These are phyloP conservation scores for Cutaneotrichosporon cutaneum DNA, from an alignment of 1,284 basidiomycete genomes.

Conservation along the genomic window DNA sequence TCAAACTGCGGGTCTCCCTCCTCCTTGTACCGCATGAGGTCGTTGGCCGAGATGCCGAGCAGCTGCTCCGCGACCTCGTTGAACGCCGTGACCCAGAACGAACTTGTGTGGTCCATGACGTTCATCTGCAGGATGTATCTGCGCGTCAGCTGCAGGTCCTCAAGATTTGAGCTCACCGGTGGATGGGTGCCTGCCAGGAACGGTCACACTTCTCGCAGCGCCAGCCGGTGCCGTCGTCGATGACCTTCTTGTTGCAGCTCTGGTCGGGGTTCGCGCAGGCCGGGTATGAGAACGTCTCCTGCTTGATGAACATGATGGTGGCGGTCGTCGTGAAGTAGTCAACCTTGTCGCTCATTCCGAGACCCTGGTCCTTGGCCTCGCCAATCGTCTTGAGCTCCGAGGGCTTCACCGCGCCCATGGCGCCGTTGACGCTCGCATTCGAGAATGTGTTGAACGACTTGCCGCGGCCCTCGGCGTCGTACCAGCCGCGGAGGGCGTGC, in stretches of 20 bases:
- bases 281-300: slow-evolving; percentile 83
- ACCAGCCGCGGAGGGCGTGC: slow-evolving; percentile 85
- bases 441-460: slow-evolving; percentile 71
- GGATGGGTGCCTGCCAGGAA: slow-evolving; percentile 69
- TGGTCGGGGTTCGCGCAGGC: slow-evolving; percentile 72
- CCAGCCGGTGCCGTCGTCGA: slow-evolving; percentile 70
- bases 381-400: slow-evolving; percentile 70
- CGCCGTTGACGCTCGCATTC: slow-evolving; percentile 48
- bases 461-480: slow-evolving; percentile 65
- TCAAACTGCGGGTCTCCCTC: slow-evolving; percentile 66
- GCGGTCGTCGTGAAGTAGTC: slow-evolving; percentile 82
- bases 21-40: slow-evolving; percentile 72
- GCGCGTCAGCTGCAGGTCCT: slow-evolving; percentile 11
- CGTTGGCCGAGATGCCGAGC: slow-evolving; percentile 77
- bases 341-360: slow-evolving; percentile 74
- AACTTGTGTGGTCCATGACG: slow-evolving; percentile 82
- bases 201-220: slow-evolving; percentile 91
- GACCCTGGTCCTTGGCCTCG: slow-evolving; percentile 76
- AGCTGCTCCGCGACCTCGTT: slow-evolving; percentile 83
- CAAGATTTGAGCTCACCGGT: slow-evolving; percentile 64
- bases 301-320: slow-evolving; percentile 85
- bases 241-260: slow-evolving; percentile 87
- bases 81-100: slow-evolving; percentile 92
- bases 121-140: slow-evolving; percentile 90
- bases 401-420: slow-evolving; percentile 58